These are phyloP conservation scores for Peniophora sp. DNA, from an alignment of 1,284 basidiomycete species.

Conservation along the genomic window DNA sequence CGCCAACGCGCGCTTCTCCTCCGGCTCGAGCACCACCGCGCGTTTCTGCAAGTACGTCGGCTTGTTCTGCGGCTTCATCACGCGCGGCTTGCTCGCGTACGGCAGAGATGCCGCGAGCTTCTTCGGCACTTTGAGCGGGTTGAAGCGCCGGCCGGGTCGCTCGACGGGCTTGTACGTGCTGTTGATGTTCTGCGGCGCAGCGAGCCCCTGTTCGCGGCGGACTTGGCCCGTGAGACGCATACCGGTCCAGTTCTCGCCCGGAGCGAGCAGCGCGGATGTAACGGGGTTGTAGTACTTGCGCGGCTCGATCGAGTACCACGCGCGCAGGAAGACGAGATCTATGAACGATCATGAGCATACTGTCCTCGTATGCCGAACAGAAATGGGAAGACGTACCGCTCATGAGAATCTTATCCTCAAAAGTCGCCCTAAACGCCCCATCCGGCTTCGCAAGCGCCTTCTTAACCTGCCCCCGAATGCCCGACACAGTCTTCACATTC, in stretches of 20 bases:
- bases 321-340: slow-evolving; percentile 95
- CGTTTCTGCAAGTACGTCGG: slow-evolving; percentile 87
- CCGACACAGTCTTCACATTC: slow-evolving; percentile 90
- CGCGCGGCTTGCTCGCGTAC: slow-evolving; percentile 88
- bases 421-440: slow-evolving; percentile 92
- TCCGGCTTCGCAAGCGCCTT: slow-evolving; percentile 92
- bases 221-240: slow-evolving; percentile 97
- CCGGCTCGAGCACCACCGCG: slow-evolving; percentile 90
- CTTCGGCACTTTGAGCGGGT: slow-evolving; percentile 82
- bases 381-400: slow-evolving; percentile 56
- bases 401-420: slow-evolving; percentile 97
- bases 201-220: slow-evolving; percentile 74
- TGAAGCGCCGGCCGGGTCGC: slow-evolving; percentile 81
- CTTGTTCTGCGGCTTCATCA: slow-evolving; percentile 66
- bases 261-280: slow-evolving; percentile 78
- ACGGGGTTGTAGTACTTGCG: slow-evolving; percentile 97
- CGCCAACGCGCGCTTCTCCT: slow-evolving; percentile 91
- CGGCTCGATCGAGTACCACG: slow-evolving; percentile 95
- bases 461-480: slow-evolving; percentile 95
- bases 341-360: slow-evolving; percentile 2
- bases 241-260: slow-evolving; percentile 78
- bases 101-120: slow-evolving; percentile 87
- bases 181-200: slow-evolving; percentile 79
- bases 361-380: background rate
- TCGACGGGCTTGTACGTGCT: slow-evolving; percentile 85